Evolutionary conservation across 345 rosid species (phyloP).

Genomic region (Camelina hispida): DNA sequence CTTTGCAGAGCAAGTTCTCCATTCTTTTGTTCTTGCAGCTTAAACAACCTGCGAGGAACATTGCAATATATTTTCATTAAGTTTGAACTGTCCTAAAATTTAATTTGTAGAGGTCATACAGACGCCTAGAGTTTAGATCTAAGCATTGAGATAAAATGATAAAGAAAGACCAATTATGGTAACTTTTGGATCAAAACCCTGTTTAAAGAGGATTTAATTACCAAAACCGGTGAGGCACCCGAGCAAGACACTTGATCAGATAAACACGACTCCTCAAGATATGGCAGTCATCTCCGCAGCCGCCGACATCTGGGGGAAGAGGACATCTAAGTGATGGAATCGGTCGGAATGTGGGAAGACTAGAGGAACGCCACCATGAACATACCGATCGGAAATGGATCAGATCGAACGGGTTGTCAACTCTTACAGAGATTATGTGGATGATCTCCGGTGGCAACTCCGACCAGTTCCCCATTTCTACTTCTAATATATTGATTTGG

Average conservation of each 20-base stretch:
- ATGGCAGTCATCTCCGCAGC: neutral
- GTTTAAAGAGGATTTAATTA: neutral
- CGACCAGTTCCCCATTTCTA: neutral
- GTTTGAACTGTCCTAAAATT: too few species aligned
- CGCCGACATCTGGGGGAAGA: neutral
- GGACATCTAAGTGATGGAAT: constrained; percentile 4
- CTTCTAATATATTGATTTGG: neutral
- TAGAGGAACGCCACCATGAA: neutral
- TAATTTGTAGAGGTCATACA: too few species aligned
- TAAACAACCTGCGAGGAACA: neutral
- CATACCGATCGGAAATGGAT: neutral
- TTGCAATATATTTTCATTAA: too few species aligned
- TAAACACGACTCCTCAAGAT: neutral
- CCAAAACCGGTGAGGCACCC: neutral
- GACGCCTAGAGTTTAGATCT: neutral
- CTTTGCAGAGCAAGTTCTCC: neutral
- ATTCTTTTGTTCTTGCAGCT: neutral
- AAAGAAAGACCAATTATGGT: neutral
- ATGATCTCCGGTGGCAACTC: neutral
- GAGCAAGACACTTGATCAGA: neutral
- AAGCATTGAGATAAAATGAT: neutral
- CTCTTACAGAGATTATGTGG: neutral
- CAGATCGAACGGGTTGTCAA: neutral
- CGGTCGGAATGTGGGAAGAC: neutral
- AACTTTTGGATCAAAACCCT: neutral